Evolutionary conservation across 169 alveolate genomes (phyloP), one percentile per base, ranked within the genome.

Genomic region (Amoebophrya sp.): DNA sequence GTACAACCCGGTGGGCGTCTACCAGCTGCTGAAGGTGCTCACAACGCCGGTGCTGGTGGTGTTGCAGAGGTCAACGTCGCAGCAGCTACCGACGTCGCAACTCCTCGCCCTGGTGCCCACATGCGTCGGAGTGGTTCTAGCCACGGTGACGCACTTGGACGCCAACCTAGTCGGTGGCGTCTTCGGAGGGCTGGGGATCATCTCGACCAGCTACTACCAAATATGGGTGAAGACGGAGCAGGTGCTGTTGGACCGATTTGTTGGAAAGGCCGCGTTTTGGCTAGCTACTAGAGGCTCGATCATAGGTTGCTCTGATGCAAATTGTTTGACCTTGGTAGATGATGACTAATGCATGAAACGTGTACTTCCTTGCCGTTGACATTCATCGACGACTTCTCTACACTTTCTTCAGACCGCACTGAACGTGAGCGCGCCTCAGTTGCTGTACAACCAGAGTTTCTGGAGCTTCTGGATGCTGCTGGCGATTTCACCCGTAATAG

Each of bases 1-100:
- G 91, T 89, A 89, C 70, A 89, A 89, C 88, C 34, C 91, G 16
- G 91, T 89, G 26, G 91, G 91, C 40, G 40, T 70, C 48, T 89
- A 89, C 42, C 91, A 89, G 89, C 34, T 89, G 70, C 23, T 67
- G 69, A 89, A 89, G 34, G 91, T 89, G 58, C 23, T 89, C 40
- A 88, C 90, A 0, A 88, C 90, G 26, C 90, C 90, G 7, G 90
- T 88, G 15, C 40, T 88, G 20, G 90, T 88, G 41, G 78, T 40
- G 7, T 23, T 88, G 16, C 90, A 88, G 70, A 23, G 23, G 5
- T 13, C 78, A 13, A 58, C 26, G n/a, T n/a, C n/a, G 78, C n/a
- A 45, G 10, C 67, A 10, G 18, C 89, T 89, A 0, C 91, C 91
- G 40, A 26, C 48, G 18, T 20, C 23, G 40, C 91, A 89, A 67